phyloP scores from a whole-genome alignment of 192 early-diverging fungal genomes.

The Ambispora gerdemannii region DNA sequence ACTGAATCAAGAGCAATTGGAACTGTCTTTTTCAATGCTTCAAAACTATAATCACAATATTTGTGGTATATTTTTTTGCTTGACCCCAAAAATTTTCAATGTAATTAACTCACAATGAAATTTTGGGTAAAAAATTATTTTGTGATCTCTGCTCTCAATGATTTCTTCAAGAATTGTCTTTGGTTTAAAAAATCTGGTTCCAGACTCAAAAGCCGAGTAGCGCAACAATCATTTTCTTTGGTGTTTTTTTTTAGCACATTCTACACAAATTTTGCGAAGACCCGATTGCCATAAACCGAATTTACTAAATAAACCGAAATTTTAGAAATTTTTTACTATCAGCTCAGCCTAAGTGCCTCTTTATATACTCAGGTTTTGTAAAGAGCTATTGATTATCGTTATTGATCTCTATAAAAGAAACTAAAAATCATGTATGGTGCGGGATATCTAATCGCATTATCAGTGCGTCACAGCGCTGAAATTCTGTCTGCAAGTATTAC shows the following conservation, averaged over 20 bases:
- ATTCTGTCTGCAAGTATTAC: too few species aligned
- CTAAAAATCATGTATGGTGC: too few species aligned
- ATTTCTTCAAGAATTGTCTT: slow-evolving; percentile 20
- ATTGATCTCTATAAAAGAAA: too few species aligned
- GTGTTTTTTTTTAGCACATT: not conserved
- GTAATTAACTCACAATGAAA: slow-evolving; percentile 38
- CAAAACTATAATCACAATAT: slow-evolving; percentile 32
- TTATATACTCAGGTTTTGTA: too few species aligned
- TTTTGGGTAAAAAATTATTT: slow-evolving; percentile 33
- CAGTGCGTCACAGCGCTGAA: too few species aligned
- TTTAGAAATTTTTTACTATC: too few species aligned
- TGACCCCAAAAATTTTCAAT: slow-evolving; percentile 36
- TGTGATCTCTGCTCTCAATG: slow-evolving; percentile 23
- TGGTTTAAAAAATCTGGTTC: slow-evolving; percentile 26
- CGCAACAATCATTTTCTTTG: slow-evolving; percentile 22
- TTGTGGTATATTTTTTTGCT: slow-evolving; percentile 25
- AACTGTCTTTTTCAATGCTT: slow-evolving; percentile 20
- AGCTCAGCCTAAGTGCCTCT: too few species aligned
- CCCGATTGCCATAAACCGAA: too few species aligned
- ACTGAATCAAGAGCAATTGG: slow-evolving; percentile 24
- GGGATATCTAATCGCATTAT: too few species aligned
- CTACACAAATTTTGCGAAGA: too few species aligned
- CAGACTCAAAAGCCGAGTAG: slow-evolving; percentile 13
- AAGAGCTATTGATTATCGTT: too few species aligned
- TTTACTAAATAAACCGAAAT: too few species aligned